Evolutionary conservation across 73 alveolate species (phyloP).

Genomic region (Stentor roeselii): DNA sequence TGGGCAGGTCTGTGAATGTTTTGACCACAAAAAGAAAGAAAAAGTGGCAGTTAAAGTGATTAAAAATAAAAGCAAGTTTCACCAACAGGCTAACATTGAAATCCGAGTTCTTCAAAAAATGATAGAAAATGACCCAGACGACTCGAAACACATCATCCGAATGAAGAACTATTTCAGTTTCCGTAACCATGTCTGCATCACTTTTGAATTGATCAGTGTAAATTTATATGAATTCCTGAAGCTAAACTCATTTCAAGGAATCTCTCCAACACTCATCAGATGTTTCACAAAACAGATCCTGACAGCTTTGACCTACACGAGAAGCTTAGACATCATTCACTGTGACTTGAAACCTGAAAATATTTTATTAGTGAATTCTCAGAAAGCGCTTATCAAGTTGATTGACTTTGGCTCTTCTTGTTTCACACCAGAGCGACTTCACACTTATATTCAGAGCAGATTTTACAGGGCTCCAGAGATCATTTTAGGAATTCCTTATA

Average conservation of each 20-base stretch:
- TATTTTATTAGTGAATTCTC: slow-evolving; percentile 49
- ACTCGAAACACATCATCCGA: slow-evolving; percentile 42
- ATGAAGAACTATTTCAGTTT: slow-evolving; percentile 50
- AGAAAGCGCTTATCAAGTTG: slow-evolving; percentile 55
- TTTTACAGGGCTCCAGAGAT: slow-evolving; percentile 96
- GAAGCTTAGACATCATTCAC: slow-evolving; percentile 61
- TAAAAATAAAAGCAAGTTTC: slow-evolving; percentile 83
- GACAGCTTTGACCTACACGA: slow-evolving; percentile 47
- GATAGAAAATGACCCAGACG: slow-evolving; percentile 49
- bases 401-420: slow-evolving; percentile 86
- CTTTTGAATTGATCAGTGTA: slow-evolving; percentile 64
- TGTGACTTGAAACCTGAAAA: slow-evolving; percentile 90
- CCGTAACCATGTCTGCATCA: slow-evolving; percentile 62
- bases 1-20: slow-evolving; percentile 92
- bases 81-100: slow-evolving; percentile 87
- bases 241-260: slow-evolving; percentile 62
- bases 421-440: slow-evolving; percentile 55
- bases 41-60: slow-evolving; percentile 84
- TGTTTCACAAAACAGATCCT: slow-evolving; percentile 66
- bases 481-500: slow-evolving; percentile 89
- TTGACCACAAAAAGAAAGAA: slow-evolving; percentile 87
- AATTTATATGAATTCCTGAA: slow-evolving; percentile 69
- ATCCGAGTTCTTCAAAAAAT: slow-evolving; percentile 67
- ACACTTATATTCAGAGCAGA: slow-evolving; percentile 86
- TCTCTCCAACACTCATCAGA: slow-evolving; percentile 55